Conservation (phyloP, 2,329 filamentous ascomycete genomes). For the Diplocarpon mali region DNA sequence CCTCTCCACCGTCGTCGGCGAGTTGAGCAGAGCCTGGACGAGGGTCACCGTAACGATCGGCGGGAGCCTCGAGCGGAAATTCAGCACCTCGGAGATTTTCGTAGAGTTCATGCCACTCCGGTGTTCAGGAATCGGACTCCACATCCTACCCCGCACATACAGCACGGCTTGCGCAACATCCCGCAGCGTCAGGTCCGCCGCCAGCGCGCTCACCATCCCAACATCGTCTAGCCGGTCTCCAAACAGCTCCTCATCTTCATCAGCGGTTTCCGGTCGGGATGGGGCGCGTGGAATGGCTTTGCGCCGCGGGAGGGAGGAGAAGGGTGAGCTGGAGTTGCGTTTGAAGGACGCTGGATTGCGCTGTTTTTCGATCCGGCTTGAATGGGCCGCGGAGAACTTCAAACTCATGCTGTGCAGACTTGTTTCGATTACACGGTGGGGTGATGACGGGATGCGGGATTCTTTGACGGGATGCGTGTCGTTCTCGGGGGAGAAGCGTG, state of each 20-base stretch:
- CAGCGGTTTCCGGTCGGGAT: constrained; percentile 8
- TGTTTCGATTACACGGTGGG: neutral
- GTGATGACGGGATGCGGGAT: too few relatives aligned
- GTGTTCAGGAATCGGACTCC: constrained; percentile 47
- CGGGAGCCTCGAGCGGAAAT: constrained; percentile 47
- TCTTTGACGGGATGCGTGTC: too few relatives aligned
- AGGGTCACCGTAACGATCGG: constrained; percentile 56
- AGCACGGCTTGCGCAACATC: constrained; percentile 55
- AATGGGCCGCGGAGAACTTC: constrained; percentile 23
- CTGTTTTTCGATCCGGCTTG: constrained; percentile 25
- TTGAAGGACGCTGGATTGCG: constrained; percentile 21
- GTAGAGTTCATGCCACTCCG: constrained; percentile 51
- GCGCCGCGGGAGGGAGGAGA: constrained; percentile 21
- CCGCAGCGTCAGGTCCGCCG: constrained; percentile 43
- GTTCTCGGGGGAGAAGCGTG: too few relatives aligned
- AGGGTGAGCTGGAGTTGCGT: constrained; percentile 17
- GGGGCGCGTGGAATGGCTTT: constrained; percentile 19
- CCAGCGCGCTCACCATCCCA: constrained; percentile 44
- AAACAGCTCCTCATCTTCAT: constrained; percentile 29
- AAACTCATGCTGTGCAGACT: constrained; percentile 20
- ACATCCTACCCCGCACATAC: constrained; percentile 51
- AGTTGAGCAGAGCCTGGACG: constrained; percentile 49
- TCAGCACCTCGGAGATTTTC: constrained; percentile 51
- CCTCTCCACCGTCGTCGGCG: constrained; percentile 54
- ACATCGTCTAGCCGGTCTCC: constrained; percentile 46